These are phyloP conservation scores for Penicillium psychrofluorescens DNA, from an alignment of 495 filamentous ascomycete species.

Conservation along the genomic window DNA sequence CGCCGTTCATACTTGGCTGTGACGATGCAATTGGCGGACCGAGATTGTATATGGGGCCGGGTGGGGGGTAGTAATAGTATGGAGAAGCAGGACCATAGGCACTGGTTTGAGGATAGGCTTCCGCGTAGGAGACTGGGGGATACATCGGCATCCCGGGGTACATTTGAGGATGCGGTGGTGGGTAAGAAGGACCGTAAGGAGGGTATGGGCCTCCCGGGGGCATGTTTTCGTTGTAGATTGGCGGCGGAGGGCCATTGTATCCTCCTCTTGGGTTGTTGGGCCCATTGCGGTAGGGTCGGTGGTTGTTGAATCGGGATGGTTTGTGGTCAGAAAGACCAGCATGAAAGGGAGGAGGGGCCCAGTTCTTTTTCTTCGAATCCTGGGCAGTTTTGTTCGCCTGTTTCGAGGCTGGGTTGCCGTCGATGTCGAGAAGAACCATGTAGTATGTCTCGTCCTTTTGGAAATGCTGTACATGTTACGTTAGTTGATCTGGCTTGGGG, in stretches of 20 bases:
- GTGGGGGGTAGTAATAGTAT: background rate
- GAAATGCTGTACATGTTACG: constrained; percentile 5
- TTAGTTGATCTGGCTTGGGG: background rate
- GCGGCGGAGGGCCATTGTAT: background rate
- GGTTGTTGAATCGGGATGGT: background rate
- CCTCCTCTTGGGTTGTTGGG: background rate
- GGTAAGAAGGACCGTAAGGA: background rate
- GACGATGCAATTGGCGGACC: too few relatives aligned
- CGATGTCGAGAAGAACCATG: constrained; percentile 1
- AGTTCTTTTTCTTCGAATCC: too few relatives aligned
- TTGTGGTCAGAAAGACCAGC: background rate
- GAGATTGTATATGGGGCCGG: background rate
- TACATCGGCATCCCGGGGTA: background rate
- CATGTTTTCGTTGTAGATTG: too few relatives aligned
- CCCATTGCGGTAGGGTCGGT: background rate
- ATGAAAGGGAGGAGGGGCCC: too few relatives aligned
- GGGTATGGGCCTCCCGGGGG: too few relatives aligned
- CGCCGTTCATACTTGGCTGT: background rate
- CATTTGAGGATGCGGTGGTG: background rate
- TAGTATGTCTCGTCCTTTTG: constrained; percentile 6
- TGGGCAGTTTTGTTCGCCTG: too few relatives aligned
- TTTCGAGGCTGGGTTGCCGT: background rate
- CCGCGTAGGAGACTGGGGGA: background rate
- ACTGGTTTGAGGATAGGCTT: background rate
- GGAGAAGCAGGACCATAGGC: background rate